A percentile compares a stretch with the other conserved stretches of the same genome.
Conservation (phyloP, 2,329 filamentous ascomycete species). For the Dactylellina parvicollis region DNA sequence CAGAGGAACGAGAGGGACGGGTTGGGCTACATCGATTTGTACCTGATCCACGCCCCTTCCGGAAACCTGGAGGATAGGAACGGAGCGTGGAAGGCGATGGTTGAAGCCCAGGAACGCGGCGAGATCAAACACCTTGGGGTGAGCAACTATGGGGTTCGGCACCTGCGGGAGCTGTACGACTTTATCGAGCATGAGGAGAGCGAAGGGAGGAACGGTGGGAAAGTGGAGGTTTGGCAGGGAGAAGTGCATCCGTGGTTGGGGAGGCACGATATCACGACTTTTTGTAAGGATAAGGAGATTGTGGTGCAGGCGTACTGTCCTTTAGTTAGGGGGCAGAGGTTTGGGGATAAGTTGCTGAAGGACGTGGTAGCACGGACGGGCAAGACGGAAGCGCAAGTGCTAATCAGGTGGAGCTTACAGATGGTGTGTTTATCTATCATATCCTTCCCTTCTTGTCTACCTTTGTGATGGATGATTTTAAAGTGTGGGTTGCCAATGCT, state of each 20-base stretch:
- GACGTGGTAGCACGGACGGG: constrained; percentile 75
- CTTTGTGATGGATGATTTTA: background rate
- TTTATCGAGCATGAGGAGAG: constrained; percentile 64
- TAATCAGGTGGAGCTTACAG: constrained; percentile 84
- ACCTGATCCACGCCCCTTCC: constrained; percentile 71
- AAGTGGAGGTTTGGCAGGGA: constrained; percentile 85
- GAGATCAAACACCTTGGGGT: constrained; percentile 72
- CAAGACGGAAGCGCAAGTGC: constrained; percentile 78
- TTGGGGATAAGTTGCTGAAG: constrained; percentile 73
- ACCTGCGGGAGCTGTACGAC: constrained; percentile 70
- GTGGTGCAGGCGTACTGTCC: constrained; percentile 71
- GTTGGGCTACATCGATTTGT: constrained; percentile 55
- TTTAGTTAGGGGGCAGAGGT: constrained; percentile 74
- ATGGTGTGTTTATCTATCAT: constrained; percentile 60
- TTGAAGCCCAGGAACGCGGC: constrained; percentile 71
- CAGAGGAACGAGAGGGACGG: constrained; percentile 17
- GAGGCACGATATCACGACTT: constrained; percentile 79
- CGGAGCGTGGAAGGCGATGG: constrained; percentile 71
- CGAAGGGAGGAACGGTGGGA: constrained; percentile 69
- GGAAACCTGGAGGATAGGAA: constrained; percentile 69
- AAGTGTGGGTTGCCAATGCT: background rate
- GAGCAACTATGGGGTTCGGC: constrained; percentile 73
- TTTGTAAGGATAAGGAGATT: constrained; percentile 74
- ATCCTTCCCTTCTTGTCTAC: background rate
- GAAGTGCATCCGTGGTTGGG: constrained; percentile 91